Percentiles rank a stretch among this genome's conserved stretches.
These are phyloP conservation scores for Euptelea pleiosperma DNA, from an alignment of 164 flowering plant species.

Conservation along the genomic window DNA sequence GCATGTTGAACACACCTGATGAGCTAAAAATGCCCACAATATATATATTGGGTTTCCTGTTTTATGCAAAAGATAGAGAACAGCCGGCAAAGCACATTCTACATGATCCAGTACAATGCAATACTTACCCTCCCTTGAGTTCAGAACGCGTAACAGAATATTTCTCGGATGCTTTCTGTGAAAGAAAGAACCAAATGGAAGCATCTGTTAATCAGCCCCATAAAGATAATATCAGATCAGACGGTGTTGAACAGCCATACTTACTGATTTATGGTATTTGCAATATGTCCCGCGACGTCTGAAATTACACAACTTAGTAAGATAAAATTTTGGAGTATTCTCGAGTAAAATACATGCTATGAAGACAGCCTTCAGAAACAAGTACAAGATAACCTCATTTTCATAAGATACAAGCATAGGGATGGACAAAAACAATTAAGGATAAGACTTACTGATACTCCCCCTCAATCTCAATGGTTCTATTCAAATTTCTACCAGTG, in stretches of 20 bases:
- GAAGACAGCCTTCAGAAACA: background rate
- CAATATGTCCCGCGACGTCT: conserved; percentile 73
- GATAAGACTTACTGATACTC: no score
- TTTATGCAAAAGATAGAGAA: background rate
- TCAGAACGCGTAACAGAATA: conserved; percentile 57
- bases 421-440: no score
- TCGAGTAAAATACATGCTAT: background rate
- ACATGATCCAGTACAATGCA: no score
- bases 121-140: conserved; percentile 80
- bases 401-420: no score
- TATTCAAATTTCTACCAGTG: no score
- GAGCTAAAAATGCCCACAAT: background rate
- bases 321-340: background rate
- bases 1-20: background rate
- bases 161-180: conserved; percentile 62
- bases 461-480: no score
- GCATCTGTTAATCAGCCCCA: background rate
- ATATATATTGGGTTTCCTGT: background rate
- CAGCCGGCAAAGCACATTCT: conserved; percentile 14
- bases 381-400: no score
- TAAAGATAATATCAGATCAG: background rate
- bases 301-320: conserved; percentile 27
- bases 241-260: conserved; percentile 14
- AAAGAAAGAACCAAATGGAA: conserved; percentile 5
- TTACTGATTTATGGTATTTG: conserved; percentile 64